Conservation (phyloP, 116 monocot species). For the Zostera marina region DNA sequence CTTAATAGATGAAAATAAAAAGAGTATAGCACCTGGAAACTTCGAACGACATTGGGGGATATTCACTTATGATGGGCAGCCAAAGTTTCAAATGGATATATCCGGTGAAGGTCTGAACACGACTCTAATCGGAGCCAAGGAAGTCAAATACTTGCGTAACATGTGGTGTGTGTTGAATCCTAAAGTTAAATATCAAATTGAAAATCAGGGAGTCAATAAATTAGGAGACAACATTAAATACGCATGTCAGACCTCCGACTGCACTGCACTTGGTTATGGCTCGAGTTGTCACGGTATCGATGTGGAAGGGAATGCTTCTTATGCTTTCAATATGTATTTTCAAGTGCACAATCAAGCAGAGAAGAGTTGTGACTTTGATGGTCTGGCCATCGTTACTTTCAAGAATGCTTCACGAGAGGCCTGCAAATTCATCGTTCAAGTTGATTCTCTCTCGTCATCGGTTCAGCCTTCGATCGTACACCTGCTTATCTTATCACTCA, state of each 20-base stretch:
- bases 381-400: background rate
- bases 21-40: slow-evolving; percentile 27
- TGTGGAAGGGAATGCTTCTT: slow-evolving; percentile 24
- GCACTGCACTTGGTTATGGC: slow-evolving; percentile 32
- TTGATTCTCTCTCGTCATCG: background rate
- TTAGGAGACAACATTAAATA: slow-evolving; percentile 13
- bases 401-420: background rate
- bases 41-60: slow-evolving; percentile 59
- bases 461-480: background rate
- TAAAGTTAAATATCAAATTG: slow-evolving; percentile 3
- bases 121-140: slow-evolving; percentile 6
- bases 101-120: slow-evolving; percentile 1
- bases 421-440: background rate
- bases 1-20: slow-evolving; percentile 33
- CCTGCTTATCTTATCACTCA: background rate
- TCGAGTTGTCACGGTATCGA: slow-evolving; percentile 29
- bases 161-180: slow-evolving; percentile 33
- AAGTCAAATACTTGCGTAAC: slow-evolving; percentile 23
- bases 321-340: slow-evolving; percentile 48
- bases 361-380: slow-evolving; percentile 15
- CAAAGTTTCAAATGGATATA: slow-evolving; percentile 31
- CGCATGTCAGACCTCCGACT: slow-evolving; percentile 24
- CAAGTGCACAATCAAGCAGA: slow-evolving; percentile 25
- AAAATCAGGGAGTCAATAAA: slow-evolving; percentile 4
- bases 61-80: slow-evolving; percentile 32